Evolutionary conservation across 1,284 basidiomycete genomes (phyloP).

Genomic region (Heliocybe sulcata): DNA sequence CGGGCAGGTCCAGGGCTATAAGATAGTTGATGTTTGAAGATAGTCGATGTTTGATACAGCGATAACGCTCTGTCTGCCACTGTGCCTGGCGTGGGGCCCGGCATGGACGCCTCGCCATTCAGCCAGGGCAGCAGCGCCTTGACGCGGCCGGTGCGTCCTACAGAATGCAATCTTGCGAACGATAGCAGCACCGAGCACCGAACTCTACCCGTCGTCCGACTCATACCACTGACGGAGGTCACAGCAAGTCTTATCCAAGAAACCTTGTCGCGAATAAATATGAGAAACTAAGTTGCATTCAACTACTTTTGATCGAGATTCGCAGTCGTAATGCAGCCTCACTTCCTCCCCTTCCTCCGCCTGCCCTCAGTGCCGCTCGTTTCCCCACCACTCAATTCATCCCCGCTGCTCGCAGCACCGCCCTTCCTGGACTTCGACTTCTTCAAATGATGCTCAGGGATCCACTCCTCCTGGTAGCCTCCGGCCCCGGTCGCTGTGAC

Average conservation of each 20-base stretch:
- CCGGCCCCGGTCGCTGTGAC: slow-evolving; percentile 65
- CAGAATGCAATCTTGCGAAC: too few relatives aligned
- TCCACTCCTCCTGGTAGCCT: slow-evolving; percentile 89
- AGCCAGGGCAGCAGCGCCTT: too few relatives aligned
- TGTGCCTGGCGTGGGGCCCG: neutral
- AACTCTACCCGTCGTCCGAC: too few relatives aligned
- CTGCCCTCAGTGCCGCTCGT: slow-evolving; percentile 50
- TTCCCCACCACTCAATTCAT: slow-evolving; percentile 59
- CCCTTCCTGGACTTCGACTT: slow-evolving; percentile 45
- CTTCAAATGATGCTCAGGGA: slow-evolving; percentile 80
- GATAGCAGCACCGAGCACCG: too few relatives aligned
- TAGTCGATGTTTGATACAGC: slow-evolving; percentile 21
- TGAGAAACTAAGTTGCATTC: neutral
- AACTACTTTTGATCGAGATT: slow-evolving; percentile 6
- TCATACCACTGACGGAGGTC: too few relatives aligned
- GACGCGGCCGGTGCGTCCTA: too few relatives aligned
- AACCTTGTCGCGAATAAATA: neutral
- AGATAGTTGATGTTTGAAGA: slow-evolving; percentile 26
- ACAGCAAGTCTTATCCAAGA: neutral
- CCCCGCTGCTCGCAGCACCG: slow-evolving; percentile 48
- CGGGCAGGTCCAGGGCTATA: slow-evolving; percentile 29
- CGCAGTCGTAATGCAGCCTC: slow-evolving; percentile 9
- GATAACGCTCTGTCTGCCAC: neutral
- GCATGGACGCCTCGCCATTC: too few relatives aligned
- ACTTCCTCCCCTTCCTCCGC: slow-evolving; percentile 56